Percentiles rank a stretch among this genome's conserved stretches.
Conservation (phyloP, 164 flowering plant genomes). For the Magnolia officinalis region DNA sequence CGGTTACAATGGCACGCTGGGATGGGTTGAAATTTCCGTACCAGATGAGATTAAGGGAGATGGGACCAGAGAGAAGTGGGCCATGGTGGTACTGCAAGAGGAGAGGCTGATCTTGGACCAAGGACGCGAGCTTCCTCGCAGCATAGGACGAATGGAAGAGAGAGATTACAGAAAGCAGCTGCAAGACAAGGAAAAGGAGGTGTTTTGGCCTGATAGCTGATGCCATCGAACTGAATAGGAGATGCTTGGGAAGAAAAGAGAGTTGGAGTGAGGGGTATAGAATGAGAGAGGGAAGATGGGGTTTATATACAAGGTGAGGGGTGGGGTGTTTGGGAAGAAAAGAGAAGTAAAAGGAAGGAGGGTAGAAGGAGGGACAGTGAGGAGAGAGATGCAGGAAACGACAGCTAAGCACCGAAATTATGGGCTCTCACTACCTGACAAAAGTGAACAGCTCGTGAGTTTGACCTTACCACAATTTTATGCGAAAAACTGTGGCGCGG, state of each 20-base stretch:
- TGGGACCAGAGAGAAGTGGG: slow-evolving; percentile 53
- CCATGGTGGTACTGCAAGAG: slow-evolving; percentile 63
- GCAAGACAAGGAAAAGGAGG: background rate
- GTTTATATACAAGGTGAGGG: background rate
- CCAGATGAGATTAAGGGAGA: slow-evolving; percentile 62
- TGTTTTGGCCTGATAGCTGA: background rate
- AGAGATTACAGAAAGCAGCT: background rate
- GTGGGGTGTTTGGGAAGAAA: background rate
- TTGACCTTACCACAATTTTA: too few relatives aligned
- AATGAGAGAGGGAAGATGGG: background rate
- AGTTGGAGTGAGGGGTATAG: background rate
- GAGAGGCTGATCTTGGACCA: slow-evolving; percentile 25
- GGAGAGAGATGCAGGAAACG: background rate
- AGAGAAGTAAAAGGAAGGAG: background rate
- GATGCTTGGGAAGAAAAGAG: background rate
- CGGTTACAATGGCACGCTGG: slow-evolving; percentile 54
- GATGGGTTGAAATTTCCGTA: slow-evolving; percentile 66
- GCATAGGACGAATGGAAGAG: background rate
- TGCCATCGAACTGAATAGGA: background rate
- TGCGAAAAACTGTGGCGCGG: too few relatives aligned
- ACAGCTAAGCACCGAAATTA: too few relatives aligned
- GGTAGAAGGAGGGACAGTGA: background rate
- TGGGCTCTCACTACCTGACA: too few relatives aligned
- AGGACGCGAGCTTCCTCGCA: background rate
- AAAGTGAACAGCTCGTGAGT: too few relatives aligned